A percentile compares a stretch with the other conserved stretches of the same genome.
Conservation (phyloP, 768 basidiomycete genomes). For the Mycena indigotica region DNA sequence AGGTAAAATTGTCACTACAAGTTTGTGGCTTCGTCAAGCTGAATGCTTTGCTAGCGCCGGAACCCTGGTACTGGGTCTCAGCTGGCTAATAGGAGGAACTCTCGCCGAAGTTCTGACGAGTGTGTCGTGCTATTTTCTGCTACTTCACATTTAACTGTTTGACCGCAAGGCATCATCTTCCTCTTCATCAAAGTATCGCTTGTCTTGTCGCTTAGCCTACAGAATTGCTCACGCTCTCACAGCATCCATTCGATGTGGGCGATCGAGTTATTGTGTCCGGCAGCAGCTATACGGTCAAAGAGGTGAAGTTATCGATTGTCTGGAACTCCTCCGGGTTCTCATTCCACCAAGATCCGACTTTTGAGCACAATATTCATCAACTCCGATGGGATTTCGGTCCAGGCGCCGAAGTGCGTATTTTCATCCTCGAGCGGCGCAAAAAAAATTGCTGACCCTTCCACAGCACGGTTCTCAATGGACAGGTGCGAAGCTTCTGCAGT, state of each 20-base stretch:
- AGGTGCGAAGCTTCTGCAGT: not conserved
- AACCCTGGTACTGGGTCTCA: conserved; percentile 60
- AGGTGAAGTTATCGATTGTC: conserved; percentile 30
- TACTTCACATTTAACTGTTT: not conserved
- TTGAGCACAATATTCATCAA: conserved; percentile 77
- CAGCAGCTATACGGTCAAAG: conserved; percentile 75
- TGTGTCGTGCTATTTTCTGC: not conserved
- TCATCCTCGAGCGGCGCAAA: not conserved
- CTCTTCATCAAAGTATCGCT: conserved; percentile 66
- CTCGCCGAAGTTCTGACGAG: conserved; percentile 80
- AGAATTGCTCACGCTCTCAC: not conserved
- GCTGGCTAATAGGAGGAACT: conserved; percentile 85
- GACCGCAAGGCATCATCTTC: conserved; percentile 67
- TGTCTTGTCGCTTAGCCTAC: not conserved
- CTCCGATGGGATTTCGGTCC: conserved; percentile 58
- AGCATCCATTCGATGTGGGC: conserved; percentile 79
- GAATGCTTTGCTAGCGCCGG: conserved; percentile 51
- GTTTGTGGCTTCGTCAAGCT: not conserved
- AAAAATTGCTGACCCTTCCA: not conserved
- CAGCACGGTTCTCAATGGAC: conserved; percentile 15
- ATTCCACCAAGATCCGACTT: conserved; percentile 56
- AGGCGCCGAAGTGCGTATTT: conserved; percentile 58
- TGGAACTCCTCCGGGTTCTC: not conserved
- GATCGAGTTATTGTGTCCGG: conserved; percentile 63
- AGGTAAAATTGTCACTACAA: conserved; percentile 25